Base-by-base conservation (phyloP, 768 basidiomycete species). In the Russula sp. region DNA sequence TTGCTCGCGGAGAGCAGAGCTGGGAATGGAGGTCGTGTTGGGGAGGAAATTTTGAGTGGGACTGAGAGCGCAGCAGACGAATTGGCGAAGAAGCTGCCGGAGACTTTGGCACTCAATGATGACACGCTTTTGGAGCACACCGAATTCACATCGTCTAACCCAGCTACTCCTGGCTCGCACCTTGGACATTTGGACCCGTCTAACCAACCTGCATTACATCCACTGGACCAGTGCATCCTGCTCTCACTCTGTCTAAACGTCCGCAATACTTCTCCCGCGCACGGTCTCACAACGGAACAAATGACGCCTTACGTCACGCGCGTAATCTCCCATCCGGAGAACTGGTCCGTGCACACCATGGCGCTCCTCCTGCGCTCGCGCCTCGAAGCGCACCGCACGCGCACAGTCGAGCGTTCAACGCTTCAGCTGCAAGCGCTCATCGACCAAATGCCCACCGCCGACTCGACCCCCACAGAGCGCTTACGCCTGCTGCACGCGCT, bases 311-410 rank as follows among this genome's bases (percentile, higher is more conserved):
- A 96, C 80, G 85, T 98, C 62, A 75, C 87, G 14, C 89, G 96
- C 42, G 92, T 98, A 42, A 84, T 98, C 68, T 79, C 87, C 1
- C 92, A 98, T 72, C 93, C 94, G 2, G 79, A 81, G 61, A 98
- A 98, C 74, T 99, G 97, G 97, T 90, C 93, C 6, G 80, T 98
- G 34, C 93, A 98, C 76, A 96, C 95, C 42, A 96, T 95, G 86
- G 95, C 94, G 32, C 86, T 98, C 58, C 83, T 99, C 56, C 84
- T 98, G 30, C 89, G 97, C 32, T 90, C 96, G 11, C 85, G 97
- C 8, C 86, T 97, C 63, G 96, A 99, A 74, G 83, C 94, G 0
- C 79, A 83, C 20, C 84, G 97, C 49, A 92, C 91, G 0, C 85
- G 97, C 26, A 98, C 97, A 16, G 90, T 95, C 69, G 97, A 99